phyloP scores from a whole-genome alignment of 2,329 filamentous ascomycete species.

The Pseudopyrenochaeta lycopersici region DNA sequence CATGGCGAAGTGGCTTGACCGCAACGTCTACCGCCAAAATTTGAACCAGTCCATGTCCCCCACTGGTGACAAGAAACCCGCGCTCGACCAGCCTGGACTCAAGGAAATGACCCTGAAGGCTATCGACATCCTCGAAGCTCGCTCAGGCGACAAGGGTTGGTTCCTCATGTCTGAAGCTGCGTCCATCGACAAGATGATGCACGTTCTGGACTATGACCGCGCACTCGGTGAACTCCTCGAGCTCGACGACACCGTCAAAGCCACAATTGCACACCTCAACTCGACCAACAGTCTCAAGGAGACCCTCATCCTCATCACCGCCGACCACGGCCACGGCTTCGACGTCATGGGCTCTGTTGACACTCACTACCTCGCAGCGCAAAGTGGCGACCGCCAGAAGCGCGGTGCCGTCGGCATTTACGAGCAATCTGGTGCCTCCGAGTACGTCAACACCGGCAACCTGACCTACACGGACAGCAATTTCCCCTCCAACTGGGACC shows the following conservation, averaged over 20 bases:
- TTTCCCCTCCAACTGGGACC: constrained; percentile 87
- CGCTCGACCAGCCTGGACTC: constrained; percentile 79
- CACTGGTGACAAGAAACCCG: constrained; percentile 68
- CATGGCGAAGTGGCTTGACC: constrained; percentile 86
- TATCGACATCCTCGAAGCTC: constrained; percentile 76
- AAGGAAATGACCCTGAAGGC: constrained; percentile 93
- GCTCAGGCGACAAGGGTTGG: constrained; percentile 75
- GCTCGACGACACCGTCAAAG: constrained; percentile 82
- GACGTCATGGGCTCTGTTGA: constrained; percentile 86
- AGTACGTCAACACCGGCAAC: constrained; percentile 73
- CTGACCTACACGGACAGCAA: constrained; percentile 75
- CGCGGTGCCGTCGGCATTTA: constrained; percentile 79
- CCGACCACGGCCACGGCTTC: constrained; percentile 91
- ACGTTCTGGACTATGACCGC: constrained; percentile 82
- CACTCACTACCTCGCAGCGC: constrained; percentile 75
- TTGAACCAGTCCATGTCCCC: constrained; percentile 75
- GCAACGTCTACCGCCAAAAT: constrained; percentile 80
- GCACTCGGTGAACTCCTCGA: constrained; percentile 85
- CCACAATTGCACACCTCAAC: constrained; percentile 75
- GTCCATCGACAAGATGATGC: constrained; percentile 91
- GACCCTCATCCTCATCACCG: constrained; percentile 81
- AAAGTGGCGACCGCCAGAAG: constrained; percentile 74
- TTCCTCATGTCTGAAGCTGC: constrained; percentile 90
- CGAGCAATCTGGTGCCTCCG: constrained; percentile 74
- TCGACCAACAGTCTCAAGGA: constrained; percentile 73